Evolutionary conservation across 1,139 yeast species (phyloP).

Genomic region (Hemisphaericaspora subhashii): DNA sequence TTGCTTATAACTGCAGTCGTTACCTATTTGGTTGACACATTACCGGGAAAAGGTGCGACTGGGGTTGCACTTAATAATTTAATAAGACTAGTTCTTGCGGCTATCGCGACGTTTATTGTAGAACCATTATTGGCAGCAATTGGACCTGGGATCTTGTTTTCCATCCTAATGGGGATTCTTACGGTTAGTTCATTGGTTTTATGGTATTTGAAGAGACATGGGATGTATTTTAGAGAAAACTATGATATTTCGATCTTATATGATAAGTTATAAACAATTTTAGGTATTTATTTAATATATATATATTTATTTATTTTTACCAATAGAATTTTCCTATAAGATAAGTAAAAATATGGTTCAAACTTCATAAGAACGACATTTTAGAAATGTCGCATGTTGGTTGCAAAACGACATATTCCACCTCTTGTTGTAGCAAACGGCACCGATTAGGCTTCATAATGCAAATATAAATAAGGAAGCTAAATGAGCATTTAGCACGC

Average conservation of each 20-base stretch:
- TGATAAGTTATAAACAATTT: slow-evolving; percentile 40
- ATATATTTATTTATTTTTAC: slow-evolving; percentile 4
- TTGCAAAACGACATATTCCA: too few species aligned
- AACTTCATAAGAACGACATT: too few species aligned
- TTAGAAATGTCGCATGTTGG: too few species aligned
- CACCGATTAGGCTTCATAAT: too few species aligned
- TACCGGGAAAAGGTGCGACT: slow-evolving; percentile 88
- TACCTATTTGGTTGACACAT: slow-evolving; percentile 78
- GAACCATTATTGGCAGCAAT: slow-evolving; percentile 65
- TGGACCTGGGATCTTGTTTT: slow-evolving; percentile 70
- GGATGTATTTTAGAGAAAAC: slow-evolving; percentile 63
- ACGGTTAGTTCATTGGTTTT: slow-evolving; percentile 45
- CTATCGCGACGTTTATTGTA: slow-evolving; percentile 71
- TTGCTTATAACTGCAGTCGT: slow-evolving; percentile 78
- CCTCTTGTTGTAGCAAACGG: too few species aligned
- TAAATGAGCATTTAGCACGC: too few species aligned
- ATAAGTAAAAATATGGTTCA: too few species aligned
- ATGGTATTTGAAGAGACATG: slow-evolving; percentile 53
- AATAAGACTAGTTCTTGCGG: slow-evolving; percentile 71
- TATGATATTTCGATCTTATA: slow-evolving; percentile 62
- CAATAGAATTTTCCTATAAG: too few species aligned
- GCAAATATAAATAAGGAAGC: too few species aligned
- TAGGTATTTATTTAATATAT: slow-evolving; percentile 1
- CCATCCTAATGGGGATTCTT: slow-evolving; percentile 63
- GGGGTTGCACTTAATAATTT: slow-evolving; percentile 84